Conservation (phyloP, 371 early-diverging fungal genomes). For the Mucor ambiguus region DNA sequence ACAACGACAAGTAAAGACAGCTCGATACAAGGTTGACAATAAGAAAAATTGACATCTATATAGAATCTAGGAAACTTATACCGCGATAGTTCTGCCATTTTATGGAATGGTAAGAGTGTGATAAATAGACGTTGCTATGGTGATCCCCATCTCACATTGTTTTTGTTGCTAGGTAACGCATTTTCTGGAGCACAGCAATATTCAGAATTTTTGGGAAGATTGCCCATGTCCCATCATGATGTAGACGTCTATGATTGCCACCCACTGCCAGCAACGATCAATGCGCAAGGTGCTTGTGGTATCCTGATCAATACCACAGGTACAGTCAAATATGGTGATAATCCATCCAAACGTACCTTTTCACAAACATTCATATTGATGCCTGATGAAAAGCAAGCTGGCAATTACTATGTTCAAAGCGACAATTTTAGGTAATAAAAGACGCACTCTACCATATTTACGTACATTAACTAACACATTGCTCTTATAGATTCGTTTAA, state of each 20-base stretch:
- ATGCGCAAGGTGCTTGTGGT: constrained; percentile 50
- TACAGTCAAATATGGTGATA: constrained; percentile 63
- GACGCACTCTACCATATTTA: too few species aligned
- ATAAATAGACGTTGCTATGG: not conserved
- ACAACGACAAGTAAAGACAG: constrained; percentile 57
- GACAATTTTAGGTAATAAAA: constrained; percentile 55
- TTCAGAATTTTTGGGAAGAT: constrained; percentile 57
- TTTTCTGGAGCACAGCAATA: constrained; percentile 59
- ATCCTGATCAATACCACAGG: constrained; percentile 62
- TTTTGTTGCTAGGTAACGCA: constrained; percentile 48
- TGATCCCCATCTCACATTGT: not conserved
- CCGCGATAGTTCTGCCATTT: constrained; percentile 66
- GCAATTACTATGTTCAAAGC: constrained; percentile 61
- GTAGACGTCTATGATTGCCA: constrained; percentile 69
- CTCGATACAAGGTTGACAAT: not conserved
- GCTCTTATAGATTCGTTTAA: constrained; percentile 19
- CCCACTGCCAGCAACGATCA: constrained; percentile 54
- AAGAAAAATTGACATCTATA: not conserved
- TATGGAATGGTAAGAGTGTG: constrained; percentile 71
- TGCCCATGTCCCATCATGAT: constrained; percentile 67
- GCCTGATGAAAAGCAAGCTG: constrained; percentile 56
- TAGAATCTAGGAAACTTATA: constrained; percentile 64
- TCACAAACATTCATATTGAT: constrained; percentile 71
- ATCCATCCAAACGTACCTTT: constrained; percentile 54
- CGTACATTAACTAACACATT: not conserved